Conservation (phyloP, 192 early-diverging fungal species). For the Podila verticillata region DNA sequence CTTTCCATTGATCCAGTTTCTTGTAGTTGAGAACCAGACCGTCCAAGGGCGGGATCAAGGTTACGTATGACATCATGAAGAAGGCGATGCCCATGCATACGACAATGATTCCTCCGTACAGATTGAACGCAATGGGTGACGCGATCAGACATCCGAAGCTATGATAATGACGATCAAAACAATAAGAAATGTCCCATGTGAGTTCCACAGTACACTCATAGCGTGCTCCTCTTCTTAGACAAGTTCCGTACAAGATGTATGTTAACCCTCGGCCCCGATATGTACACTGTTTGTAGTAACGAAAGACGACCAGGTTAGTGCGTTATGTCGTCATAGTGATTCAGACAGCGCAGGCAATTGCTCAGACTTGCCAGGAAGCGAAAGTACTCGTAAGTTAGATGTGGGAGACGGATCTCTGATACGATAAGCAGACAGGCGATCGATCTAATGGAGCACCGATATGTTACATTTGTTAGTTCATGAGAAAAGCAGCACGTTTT, state of each 20-base stretch:
- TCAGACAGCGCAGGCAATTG: not conserved
- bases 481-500: too few species aligned
- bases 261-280: slow-evolving; percentile 42
- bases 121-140: slow-evolving; percentile 35
- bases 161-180: not conserved
- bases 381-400: slow-evolving; percentile 42
- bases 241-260: slow-evolving; percentile 25
- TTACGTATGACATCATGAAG: slow-evolving; percentile 44
- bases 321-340: not conserved
- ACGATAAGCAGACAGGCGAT: slow-evolving; percentile 34
- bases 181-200: not conserved
- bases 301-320: not conserved
- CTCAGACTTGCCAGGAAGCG: slow-evolving; percentile 25
- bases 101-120: slow-evolving; percentile 43
- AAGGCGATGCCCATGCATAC: slow-evolving; percentile 45
- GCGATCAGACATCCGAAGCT: slow-evolving; percentile 46
- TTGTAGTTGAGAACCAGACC: slow-evolving; percentile 41
- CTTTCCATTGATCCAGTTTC: slow-evolving; percentile 42
- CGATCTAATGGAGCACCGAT: not conserved
- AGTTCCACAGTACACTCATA: too few species aligned
- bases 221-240: not conserved
- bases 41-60: slow-evolving; percentile 36
- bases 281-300: slow-evolving; percentile 21
- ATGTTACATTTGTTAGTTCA: not conserved
- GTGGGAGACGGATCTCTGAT: slow-evolving; percentile 44